Evolutionary conservation across 139 green algal genomes (phyloP).

Genomic region (Coccomyxa sp.): DNA sequence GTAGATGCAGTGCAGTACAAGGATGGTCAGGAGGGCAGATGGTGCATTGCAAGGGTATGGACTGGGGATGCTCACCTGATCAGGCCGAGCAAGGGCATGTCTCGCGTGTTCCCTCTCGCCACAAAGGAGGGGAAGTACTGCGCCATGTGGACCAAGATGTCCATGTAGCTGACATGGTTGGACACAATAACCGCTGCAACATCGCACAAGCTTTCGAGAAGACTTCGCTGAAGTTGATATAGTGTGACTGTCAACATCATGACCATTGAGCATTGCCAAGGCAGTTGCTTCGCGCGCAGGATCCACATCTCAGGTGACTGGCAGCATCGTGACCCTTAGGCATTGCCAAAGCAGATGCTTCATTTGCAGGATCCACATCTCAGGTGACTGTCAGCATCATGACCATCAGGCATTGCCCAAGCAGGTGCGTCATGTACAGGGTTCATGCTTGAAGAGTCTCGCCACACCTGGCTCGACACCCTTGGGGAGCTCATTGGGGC

Average conservation of each 20-base stretch:
- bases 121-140: constrained; percentile 78
- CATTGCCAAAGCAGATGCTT: too few species aligned
- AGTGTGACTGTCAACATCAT: too few species aligned
- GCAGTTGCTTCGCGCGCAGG: too few species aligned
- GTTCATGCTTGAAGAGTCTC: background rate
- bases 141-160: constrained; percentile 86
- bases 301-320: too few species aligned
- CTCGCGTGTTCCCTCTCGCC: constrained; percentile 47
- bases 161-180: constrained; percentile 78
- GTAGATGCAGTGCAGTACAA: background rate
- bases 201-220: too few species aligned
- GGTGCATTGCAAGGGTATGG: background rate
- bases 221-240: too few species aligned
- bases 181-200: constrained; percentile 49
- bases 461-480: background rate
- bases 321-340: too few species aligned
- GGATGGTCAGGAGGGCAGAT: background rate
- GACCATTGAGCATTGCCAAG: too few species aligned
- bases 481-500: background rate
- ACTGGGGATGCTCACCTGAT: constrained; percentile 48
- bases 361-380: too few species aligned
- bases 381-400: too few species aligned
- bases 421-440: background rate
- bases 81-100: constrained; percentile 66
- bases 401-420: too few species aligned